A percentile compares a stretch with the other conserved stretches of the same genome.
phyloP scores from a whole-genome alignment of 2,329 filamentous ascomycete genomes.

The Botrytis galanthina region DNA sequence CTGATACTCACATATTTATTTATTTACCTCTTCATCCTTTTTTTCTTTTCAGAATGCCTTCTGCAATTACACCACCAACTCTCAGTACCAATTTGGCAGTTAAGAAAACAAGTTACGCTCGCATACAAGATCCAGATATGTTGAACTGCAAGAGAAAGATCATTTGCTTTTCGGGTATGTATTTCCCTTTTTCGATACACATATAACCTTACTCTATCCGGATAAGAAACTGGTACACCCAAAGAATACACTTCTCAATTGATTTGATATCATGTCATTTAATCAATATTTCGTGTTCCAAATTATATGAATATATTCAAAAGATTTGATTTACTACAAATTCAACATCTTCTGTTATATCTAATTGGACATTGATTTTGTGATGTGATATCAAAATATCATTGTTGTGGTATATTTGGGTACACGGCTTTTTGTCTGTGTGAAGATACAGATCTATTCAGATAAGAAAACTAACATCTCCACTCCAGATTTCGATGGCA shows the following conservation, averaged over 20 bases:
- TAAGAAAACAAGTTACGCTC: conserved; percentile 31
- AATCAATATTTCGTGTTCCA: background rate
- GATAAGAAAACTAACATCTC: conserved; percentile 21
- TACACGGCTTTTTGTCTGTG: background rate
- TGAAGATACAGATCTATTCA: background rate
- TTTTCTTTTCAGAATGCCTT: conserved; percentile 40
- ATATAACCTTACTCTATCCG: too few relatives aligned
- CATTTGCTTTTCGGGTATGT: conserved; percentile 56
- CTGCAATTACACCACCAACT: conserved; percentile 40
- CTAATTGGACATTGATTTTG: background rate
- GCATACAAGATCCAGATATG: conserved; percentile 31
- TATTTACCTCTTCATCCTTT: background rate
- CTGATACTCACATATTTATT: background rate
- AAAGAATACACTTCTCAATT: background rate
- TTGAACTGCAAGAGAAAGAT: conserved; percentile 53
- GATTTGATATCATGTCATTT: background rate
- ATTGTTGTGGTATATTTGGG: background rate
- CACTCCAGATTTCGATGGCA: conserved; percentile 63
- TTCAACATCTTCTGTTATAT: background rate
- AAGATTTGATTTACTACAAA: background rate
- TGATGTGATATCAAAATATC: background rate
- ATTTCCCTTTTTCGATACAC: background rate
- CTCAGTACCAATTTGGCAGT: conserved; percentile 31
- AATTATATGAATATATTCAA: background rate
- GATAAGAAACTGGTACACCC: background rate